Base-by-base conservation (phyloP, 139 green algal species). In the Pycnococcus provasolii region DNA sequence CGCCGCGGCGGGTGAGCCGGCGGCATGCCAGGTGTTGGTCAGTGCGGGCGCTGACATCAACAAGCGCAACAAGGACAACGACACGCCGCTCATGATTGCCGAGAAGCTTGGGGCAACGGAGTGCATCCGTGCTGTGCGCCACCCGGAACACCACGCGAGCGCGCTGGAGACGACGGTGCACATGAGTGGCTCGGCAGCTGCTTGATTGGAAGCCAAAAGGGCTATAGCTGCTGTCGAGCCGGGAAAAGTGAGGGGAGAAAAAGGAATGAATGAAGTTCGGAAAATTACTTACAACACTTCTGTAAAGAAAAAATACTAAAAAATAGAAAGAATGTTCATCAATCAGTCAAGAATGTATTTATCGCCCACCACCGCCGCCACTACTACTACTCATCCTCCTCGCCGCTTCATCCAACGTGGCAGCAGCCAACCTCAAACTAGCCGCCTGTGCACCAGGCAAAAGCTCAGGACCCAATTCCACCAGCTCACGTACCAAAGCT, bases 401-500 rank as follows among this genome's bases (percentile, higher is more conserved):
- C 11, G 68, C 68, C 9, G 52, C 60, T n/a, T 74, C 37, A 13
- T 62, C 48, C 37, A 67, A 41, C 39, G 68, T 53, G n/a, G 45
- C 50, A 8, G 68, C 62, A 7, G 42, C 68, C 4, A 74, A 63
- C 9, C 68, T 43, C 40, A 74, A 40, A n/a, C 59, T 59, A 1
- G 60, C 59, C 2, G 58, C 58, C 47, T 67, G 60, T 0, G 68
- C 68, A 4, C 68, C 68, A 1, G 68, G 68, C 1, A 59, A 58
- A 3, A 74, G 68, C 62, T 68, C 60, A 13, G 68, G 58, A 6
- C 51, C 60, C 50, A 74, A 9, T n/a, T 68, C 68, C 4, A 68
- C 4, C 1, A 73, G 58, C 48, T 73, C 67, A 55, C 13, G 43
- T 7, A 60, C 9, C 5, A 67, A 26, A 45, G 59, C 45, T 1